phyloP scores from a whole-genome alignment of 192 early-diverging fungal genomes.

The Backusella parvicylindrica region DNA sequence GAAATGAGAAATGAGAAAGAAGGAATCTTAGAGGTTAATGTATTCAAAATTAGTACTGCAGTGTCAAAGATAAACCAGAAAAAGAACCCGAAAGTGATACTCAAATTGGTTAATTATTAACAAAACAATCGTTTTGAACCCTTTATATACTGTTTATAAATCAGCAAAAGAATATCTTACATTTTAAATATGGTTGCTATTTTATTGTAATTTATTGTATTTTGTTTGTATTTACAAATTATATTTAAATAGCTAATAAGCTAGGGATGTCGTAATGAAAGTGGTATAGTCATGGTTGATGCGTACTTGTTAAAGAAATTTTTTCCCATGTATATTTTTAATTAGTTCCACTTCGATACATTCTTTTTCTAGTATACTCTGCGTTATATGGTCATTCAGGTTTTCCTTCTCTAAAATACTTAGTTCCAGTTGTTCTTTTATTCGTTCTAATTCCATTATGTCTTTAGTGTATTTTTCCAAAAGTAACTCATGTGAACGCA shows the following conservation, averaged over 20 bases:
- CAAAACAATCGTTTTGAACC: too few relatives aligned
- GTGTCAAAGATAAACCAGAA: too few relatives aligned
- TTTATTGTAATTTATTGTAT: neutral
- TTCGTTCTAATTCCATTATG: neutral
- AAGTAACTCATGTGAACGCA: neutral
- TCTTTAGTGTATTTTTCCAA: neutral
- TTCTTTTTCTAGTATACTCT: neutral
- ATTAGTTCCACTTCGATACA: neutral
- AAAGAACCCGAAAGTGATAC: too few relatives aligned
- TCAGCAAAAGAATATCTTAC: too few relatives aligned
- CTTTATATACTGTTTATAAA: too few relatives aligned
- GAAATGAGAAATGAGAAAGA: too few relatives aligned
- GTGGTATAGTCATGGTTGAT: neutral
- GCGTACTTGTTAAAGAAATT: neutral
- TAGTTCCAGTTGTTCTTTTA: neutral
- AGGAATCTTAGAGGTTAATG: too few relatives aligned
- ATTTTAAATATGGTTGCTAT: too few relatives aligned
- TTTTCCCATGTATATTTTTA: neutral
- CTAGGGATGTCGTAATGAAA: neutral
- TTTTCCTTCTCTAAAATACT: neutral
- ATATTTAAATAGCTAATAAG: neutral
- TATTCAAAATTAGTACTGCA: too few relatives aligned
- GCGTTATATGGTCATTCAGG: neutral
- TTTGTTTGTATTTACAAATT: neutral
- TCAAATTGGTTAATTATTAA: too few relatives aligned